Conservation (phyloP, 441 rosid species). For the Pelargonium australe region DNA sequence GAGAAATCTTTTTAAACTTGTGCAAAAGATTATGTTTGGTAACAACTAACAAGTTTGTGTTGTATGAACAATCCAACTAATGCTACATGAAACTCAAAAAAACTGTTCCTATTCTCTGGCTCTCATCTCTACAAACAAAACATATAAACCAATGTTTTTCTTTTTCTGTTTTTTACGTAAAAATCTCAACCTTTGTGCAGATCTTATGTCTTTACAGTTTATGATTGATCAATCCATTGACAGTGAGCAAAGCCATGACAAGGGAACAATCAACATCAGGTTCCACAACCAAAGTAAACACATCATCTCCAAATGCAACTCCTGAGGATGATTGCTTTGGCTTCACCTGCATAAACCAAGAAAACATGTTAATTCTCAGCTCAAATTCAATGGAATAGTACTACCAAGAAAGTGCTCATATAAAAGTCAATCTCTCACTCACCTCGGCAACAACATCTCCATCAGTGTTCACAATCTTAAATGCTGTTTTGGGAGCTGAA, state of each 20-base stretch:
- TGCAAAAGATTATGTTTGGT: too few species aligned
- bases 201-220: constrained; percentile 22
- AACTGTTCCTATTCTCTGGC: too few species aligned
- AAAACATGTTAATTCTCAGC: not conserved
- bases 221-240: constrained; percentile 49
- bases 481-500: constrained; percentile 38
- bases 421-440: not conserved
- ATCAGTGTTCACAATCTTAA: constrained; percentile 36
- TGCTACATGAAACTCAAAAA: too few species aligned
- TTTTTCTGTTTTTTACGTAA: not conserved
- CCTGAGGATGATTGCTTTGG: constrained; percentile 55
- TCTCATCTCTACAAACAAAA: too few species aligned
- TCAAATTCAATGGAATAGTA: not conserved
- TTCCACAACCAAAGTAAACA: constrained; percentile 48
- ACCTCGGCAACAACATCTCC: constrained; percentile 59
- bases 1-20: too few species aligned
- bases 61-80: too few species aligned
- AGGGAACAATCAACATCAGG: constrained; percentile 51
- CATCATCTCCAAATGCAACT: constrained; percentile 60
- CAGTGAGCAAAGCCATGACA: constrained; percentile 50
- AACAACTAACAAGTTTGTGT: too few species aligned
- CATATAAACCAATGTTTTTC: not conserved
- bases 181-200: not conserved
- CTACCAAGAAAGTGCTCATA: not conserved
- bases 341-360: constrained; percentile 37